Base-by-base conservation (phyloP, 768 basidiomycete genomes). In the Panaeolus cyanescens region DNA sequence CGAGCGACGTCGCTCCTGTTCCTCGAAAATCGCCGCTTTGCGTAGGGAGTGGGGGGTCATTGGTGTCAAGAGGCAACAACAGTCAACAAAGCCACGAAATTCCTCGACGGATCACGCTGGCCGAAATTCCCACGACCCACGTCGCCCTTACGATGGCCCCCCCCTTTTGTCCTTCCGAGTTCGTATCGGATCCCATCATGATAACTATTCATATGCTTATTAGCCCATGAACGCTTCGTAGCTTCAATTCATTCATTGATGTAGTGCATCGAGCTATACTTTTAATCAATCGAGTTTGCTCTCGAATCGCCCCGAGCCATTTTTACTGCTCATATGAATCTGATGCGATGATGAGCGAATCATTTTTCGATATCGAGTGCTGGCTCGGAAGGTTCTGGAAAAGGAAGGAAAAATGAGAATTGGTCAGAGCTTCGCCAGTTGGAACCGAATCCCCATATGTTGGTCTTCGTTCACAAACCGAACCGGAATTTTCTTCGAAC, bases 61-160 rank as follows among this genome's bases (percentile, higher is more conserved):
- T 28, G 25, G 45, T 50, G 45, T 50, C 45, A 50, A 50, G 45
- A 50, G 45, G 45, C 45, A 50, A 50, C 45, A 50, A 50, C 45
- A 50, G 45, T 50, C 45, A 50, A 50, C 45, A 50, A 50, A 50
- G 45, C 45, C 45, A 50, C 45, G 45, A 50, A 50, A 50, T 50
- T 50, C 45, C 45, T 50, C 45, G 45, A 50, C 45, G 45, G 45
- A 50, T 50, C 45, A 50, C 45, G 45, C 45, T 50, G n/a, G 45
- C 45, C 45, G 45, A 50, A 28, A 30, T 50, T 50, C 45, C 45
- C 45, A 50, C 45, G 45, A 13, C 30, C 10, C 25, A 50, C 45
- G 4, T 28, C 45, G 25, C 45, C 40, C 45, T 50, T 28, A 28
- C 45, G 25, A 50, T 50, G 45, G 45, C 25, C 45, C 45, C 37